Evolutionary conservation across 140 eudicot genomes (phyloP), one percentile per base, ranked within the genome.

Genomic region (Senecio squalidus): DNA sequence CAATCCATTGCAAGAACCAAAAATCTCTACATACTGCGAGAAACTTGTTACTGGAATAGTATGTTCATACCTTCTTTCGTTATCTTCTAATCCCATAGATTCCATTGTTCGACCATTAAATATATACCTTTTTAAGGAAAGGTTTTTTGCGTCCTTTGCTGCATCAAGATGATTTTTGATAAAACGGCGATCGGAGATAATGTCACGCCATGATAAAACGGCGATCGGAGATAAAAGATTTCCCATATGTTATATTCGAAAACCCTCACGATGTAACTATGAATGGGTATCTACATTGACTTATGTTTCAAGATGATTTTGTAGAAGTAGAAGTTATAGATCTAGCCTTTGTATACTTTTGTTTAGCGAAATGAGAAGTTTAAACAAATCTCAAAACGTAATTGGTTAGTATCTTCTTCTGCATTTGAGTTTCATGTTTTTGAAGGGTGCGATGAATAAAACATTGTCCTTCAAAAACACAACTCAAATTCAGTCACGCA

Each of bases 1-100:
- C 71, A 66, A 21, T 9, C 71, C 71, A 39, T 66, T 40, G 25
- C 62, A 53, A 28, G 71, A 66, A 11, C 54, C 71, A 23, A 66
- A 39, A 15, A 66, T 14, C 22, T 66, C 54, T 5, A 54, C 55
- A 36, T 13, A 1, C 4, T 1, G 5, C 20, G 52, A 53, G 21
- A 54, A 66, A 18, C 9, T 6, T 14, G 38, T 41, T 8, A 41
- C 24, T 0, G 63, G 71, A 13, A 39, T 23, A 13, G 48, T 51
- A 21, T 16, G 63, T 22, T 52, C 38, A 21, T 10, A 30, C 54
- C 29, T 2, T 5, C 0, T 4, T 8, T 7, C 7, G 13, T 0
- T 14, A 66, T 39, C 13, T 40, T 53, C 30, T 13, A 50, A 25
- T 4, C 56, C 34, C 2, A 25, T 6, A 4, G 56, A 50, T 50